Conservation (phyloP, 176 grass and related monocot species). For the Tillandsia leiboldiana region DNA sequence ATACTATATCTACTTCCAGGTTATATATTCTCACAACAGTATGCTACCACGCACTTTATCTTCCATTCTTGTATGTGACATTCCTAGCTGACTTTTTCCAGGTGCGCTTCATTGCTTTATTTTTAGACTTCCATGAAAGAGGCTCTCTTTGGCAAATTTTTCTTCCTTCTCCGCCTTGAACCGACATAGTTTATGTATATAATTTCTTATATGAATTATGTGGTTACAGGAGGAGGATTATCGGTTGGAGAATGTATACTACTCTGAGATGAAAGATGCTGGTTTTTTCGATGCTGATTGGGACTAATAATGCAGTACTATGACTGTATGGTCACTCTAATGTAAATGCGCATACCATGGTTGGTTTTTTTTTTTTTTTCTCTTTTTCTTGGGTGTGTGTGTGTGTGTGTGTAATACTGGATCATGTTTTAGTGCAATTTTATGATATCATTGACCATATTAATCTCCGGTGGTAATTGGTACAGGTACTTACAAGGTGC, state of each 20-base stretch:
- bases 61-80: conserved; percentile 79
- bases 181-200: conserved; percentile 7
- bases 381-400: background rate
- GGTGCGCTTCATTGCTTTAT: conserved; percentile 30
- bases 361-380: background rate
- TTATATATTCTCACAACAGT: conserved; percentile 68
- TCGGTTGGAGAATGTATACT: conserved; percentile 92
- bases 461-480: too few species aligned
- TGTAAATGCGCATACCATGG: conserved; percentile 19
- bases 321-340: conserved; percentile 21
- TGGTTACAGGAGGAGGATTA: conserved; percentile 80
- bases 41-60: conserved; percentile 95
- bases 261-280: conserved; percentile 99
- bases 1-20: conserved; percentile 39
- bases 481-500: too few species aligned
- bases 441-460: too few species aligned
- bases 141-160: background rate
- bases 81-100: conserved; percentile 98
- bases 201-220: conserved; percentile 13
- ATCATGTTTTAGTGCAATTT: too few species aligned
- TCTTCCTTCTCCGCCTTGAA: conserved; percentile 5
- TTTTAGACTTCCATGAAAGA: background rate
- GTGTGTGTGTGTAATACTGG: background rate
- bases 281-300: conserved; percentile 98
- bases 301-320: conserved; percentile 40